Evolutionary conservation across 768 basidiomycete genomes (phyloP).

Genomic region (Roridomyces roridus): DNA sequence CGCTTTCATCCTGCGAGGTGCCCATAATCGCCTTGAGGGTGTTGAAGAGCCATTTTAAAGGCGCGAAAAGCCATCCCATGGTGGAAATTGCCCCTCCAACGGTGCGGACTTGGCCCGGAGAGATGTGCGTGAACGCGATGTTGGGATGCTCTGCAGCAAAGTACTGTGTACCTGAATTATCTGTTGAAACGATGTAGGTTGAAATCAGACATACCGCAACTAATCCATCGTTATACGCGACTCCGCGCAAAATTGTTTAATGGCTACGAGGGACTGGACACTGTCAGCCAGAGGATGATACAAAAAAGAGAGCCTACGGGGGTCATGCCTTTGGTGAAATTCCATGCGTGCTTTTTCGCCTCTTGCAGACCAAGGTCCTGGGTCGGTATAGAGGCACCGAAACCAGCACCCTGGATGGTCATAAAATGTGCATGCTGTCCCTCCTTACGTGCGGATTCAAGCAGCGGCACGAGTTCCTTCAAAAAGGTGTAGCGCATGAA

Average conservation of each 20-base stretch:
- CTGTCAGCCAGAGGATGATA: background rate
- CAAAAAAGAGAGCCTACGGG: background rate
- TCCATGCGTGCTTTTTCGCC: constrained; percentile 8
- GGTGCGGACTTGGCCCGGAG: constrained; percentile 31
- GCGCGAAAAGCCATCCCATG: constrained; percentile 7
- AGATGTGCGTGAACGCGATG: constrained; percentile 30
- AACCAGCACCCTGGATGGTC: constrained; percentile 15
- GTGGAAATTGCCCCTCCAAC: constrained; percentile 8
- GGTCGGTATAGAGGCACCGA: constrained; percentile 5
- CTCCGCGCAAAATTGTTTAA: no score
- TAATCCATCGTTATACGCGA: constrained; percentile 7
- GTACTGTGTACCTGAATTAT: constrained; percentile 19
- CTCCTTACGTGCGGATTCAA: constrained; percentile 34
- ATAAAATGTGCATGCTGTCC: constrained; percentile 24
- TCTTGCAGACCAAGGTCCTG: constrained; percentile 17
- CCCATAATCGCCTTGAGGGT: constrained; percentile 4
- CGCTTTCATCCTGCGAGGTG: constrained; percentile 4
- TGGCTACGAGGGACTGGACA: background rate
- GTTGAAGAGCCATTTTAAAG: background rate
- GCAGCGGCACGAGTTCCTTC: constrained; percentile 38
- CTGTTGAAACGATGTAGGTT: no score
- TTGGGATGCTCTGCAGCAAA: constrained; percentile 25
- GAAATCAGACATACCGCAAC: background rate
- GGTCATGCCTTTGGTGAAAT: background rate
- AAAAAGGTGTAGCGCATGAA: constrained; percentile 43